A percentile compares a stretch with the other conserved stretches of the same genome.
These are phyloP conservation scores for Cryptomeria japonica DNA, from an alignment of 75 land plant species.

Conservation along the genomic window DNA sequence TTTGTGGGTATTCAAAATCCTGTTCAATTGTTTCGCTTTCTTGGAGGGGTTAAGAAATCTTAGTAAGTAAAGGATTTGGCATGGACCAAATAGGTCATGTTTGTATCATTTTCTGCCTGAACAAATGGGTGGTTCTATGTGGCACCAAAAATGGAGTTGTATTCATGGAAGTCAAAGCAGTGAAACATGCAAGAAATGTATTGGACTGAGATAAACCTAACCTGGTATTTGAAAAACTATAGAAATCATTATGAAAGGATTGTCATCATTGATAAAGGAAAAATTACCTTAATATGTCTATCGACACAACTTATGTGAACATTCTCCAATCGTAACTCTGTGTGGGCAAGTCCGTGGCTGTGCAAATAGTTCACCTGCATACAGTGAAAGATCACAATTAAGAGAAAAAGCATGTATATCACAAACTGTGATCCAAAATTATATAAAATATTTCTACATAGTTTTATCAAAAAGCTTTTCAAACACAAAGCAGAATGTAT, in stretches of 20 bases:
- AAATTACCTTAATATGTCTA: slow-evolving; percentile 79
- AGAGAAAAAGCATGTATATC: not conserved
- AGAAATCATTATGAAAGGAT: not conserved
- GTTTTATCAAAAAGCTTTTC: not conserved
- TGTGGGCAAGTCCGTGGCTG: slow-evolving; percentile 91
- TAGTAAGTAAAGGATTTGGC: not conserved
- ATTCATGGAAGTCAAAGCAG: not conserved
- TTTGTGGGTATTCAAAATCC: no score
- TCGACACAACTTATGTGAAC: slow-evolving; percentile 88
- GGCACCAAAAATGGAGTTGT: not conserved
- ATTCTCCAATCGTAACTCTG: slow-evolving; percentile 86
- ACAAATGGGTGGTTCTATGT: not conserved
- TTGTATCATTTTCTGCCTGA: not conserved
- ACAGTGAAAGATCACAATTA: not conserved
- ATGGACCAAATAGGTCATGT: not conserved
- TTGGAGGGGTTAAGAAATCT: not conserved
- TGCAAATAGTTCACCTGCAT: slow-evolving; percentile 89
- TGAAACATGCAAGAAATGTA: not conserved
- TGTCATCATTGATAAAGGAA: not conserved
- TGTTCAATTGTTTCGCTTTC: not conserved
- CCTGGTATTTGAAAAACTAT: not conserved
- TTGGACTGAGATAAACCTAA: not conserved
- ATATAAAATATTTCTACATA: not conserved
- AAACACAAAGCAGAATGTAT: not conserved
- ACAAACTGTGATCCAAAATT: not conserved